These are phyloP conservation scores for Durio zibethinus DNA, from an alignment of 345 rosid species.

Conservation along the genomic window DNA sequence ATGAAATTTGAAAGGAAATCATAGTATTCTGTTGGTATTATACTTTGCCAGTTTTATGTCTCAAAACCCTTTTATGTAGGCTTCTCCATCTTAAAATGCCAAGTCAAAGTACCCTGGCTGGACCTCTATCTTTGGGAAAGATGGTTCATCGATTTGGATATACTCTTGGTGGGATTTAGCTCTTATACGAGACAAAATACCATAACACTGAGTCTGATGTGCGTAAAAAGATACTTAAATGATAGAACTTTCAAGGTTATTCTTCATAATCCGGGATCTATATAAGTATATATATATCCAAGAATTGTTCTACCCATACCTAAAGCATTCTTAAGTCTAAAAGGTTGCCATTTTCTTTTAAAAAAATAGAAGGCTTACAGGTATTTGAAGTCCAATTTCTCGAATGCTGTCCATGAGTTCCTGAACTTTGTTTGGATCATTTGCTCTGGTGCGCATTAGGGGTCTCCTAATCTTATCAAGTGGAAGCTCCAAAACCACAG, in stretches of 20 bases:
- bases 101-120: too few relatives aligned
- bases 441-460: slow-evolving; percentile 75
- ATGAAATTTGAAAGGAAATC: background rate
- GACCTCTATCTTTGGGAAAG: too few relatives aligned
- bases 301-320: background rate
- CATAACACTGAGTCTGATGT: background rate
- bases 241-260: background rate
- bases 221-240: background rate
- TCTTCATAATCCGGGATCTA: background rate
- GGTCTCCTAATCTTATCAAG: slow-evolving; percentile 79
- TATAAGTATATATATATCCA: background rate
- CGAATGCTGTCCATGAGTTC: slow-evolving; percentile 81
- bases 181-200: background rate
- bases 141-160: too few relatives aligned
- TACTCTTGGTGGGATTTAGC: background rate
- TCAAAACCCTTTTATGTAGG: too few relatives aligned
- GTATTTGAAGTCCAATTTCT: slow-evolving; percentile 87
- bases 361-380: slow-evolving; percentile 42
- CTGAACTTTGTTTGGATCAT: slow-evolving; percentile 75
- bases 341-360: too few relatives aligned
- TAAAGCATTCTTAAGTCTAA: background rate
- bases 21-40: too few relatives aligned
- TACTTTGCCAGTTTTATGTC: too few relatives aligned
- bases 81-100: too few relatives aligned
- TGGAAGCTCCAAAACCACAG: slow-evolving; percentile 66